Evolutionary conservation across 2,329 filamentous ascomycete genomes (phyloP).

Genomic region (Gaeumannomyces sp.): DNA sequence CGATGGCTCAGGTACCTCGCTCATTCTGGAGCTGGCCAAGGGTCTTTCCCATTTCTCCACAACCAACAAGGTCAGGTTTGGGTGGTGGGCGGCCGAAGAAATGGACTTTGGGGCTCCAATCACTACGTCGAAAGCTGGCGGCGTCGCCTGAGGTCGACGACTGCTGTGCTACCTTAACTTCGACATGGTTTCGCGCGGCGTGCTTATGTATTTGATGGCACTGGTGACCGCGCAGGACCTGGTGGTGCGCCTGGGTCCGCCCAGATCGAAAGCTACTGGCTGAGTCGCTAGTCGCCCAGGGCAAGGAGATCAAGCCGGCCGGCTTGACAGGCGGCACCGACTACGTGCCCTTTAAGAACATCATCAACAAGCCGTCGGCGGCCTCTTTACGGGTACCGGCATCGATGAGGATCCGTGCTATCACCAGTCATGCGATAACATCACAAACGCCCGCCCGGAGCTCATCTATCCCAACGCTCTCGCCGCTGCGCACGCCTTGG

Average conservation of each 20-base stretch:
- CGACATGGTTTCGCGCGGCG: slow-evolving; percentile 49
- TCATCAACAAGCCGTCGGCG: slow-evolving; percentile 55
- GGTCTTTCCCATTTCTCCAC: slow-evolving; percentile 37
- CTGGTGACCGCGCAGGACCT: slow-evolving; percentile 54
- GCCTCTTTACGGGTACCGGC: slow-evolving; percentile 57
- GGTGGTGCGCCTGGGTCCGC: slow-evolving; percentile 44
- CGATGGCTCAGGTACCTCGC: slow-evolving; percentile 62
- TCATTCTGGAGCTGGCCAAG: slow-evolving; percentile 56
- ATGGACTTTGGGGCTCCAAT: slow-evolving; percentile 53
- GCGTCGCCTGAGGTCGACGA: slow-evolving; percentile 40
- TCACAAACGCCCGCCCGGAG: slow-evolving; percentile 7
- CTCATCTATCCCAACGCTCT: slow-evolving; percentile 9
- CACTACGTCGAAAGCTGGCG: slow-evolving; percentile 39
- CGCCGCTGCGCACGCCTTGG: slow-evolving; percentile 7
- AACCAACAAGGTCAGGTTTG: slow-evolving; percentile 51
- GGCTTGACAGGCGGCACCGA: slow-evolving; percentile 57
- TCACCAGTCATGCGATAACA: slow-evolving; percentile 37
- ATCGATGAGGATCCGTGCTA: slow-evolving; percentile 40
- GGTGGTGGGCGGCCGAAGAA: slow-evolving; percentile 54
- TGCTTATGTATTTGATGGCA: slow-evolving; percentile 52
- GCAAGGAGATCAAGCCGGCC: slow-evolving; percentile 42
- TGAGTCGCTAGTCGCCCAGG: slow-evolving; percentile 22
- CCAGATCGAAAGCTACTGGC: slow-evolving; percentile 44
- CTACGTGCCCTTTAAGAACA: slow-evolving; percentile 59
- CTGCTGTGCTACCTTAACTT: slow-evolving; percentile 50